Base-by-base conservation (phyloP, 129 eudicot species). In the Flaveria linearis region DNA sequence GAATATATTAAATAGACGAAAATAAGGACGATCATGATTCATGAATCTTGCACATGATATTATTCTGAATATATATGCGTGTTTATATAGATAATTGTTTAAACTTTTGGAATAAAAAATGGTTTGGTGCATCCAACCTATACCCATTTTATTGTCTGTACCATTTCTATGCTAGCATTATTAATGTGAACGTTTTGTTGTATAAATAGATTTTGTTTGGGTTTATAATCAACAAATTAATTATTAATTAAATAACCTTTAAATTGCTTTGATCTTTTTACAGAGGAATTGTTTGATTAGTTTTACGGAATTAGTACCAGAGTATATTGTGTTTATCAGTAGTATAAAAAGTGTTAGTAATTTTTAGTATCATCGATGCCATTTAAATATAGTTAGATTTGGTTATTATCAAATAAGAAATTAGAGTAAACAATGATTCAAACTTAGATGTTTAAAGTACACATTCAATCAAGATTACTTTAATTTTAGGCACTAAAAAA, bases 11-110 rank as follows among this genome's bases (percentile, higher is more conserved):
- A 26, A 26, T 62, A 26, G n/a, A 7, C 28, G 45, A 14, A 28
- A 23, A 60, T 9, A 15, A 26, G 68, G 45, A 62, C 10, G 68
- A 62, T 61, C 20, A 62, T 14, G 68, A 62, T 28, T 61, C 20
- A 62, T 14, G 68, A 62, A 15, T 42, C 18, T 30, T 62, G 68
- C 68, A 62, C 68, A 62, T 62, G 68, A 42, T 28, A 62, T 14
- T 62, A 28, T 62, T 62, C 15, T 14, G 68, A 28, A 20, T 3
- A 25, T 11, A 62, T 28, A 14, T 53, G 6, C 4, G 18, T 56
- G 9, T 8, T 6, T 3, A 28, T 12, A 62, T 62, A 26, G 5
- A 62, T 28, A 62, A 14, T 33, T 26, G 12, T 28, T 28, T 14
- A 12, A 12, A 28, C 0, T 12, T 12, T 26, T 15, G 15, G 16